These are phyloP conservation scores for Heimioporus retisporus DNA, from an alignment of 1,284 basidiomycete species.

Conservation along the genomic window DNA sequence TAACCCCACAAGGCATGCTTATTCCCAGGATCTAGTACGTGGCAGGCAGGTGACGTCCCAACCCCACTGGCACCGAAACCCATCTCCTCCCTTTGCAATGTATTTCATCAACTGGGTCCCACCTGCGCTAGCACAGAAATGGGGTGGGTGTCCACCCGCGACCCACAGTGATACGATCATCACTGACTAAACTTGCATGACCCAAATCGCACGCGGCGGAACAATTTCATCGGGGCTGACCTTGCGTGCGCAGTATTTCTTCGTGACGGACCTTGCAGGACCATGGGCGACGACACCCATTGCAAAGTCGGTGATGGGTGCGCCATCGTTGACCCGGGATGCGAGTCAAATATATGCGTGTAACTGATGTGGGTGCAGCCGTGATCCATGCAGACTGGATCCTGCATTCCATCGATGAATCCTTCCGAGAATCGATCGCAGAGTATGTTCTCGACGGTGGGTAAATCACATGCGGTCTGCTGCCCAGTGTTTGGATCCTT, in stretches of 20 bases:
- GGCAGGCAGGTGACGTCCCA: too few relatives aligned
- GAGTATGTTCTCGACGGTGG: slow-evolving; percentile 60
- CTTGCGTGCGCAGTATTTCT: slow-evolving; percentile 37
- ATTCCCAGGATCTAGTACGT: slow-evolving; percentile 39
- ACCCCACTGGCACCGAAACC: too few relatives aligned
- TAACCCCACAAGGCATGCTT: slow-evolving; percentile 10
- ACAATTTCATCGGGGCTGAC: slow-evolving; percentile 21
- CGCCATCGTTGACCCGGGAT: slow-evolving; percentile 18
- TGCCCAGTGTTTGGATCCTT: slow-evolving; percentile 11
- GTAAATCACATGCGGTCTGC: slow-evolving; percentile 9
- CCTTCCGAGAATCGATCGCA: slow-evolving; percentile 55
- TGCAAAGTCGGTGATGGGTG: slow-evolving; percentile 41
- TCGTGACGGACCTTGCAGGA: slow-evolving; percentile 38
- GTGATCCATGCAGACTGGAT: slow-evolving; percentile 60
- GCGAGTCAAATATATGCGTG: slow-evolving; percentile 17
- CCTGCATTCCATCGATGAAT: slow-evolving; percentile 48
- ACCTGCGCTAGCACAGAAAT: slow-evolving; percentile 27
- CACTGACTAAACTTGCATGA: too few relatives aligned
- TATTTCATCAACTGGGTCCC: slow-evolving; percentile 43
- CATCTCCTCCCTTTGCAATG: slow-evolving; percentile 30
- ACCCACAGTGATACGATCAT: too few relatives aligned
- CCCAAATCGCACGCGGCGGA: slow-evolving; percentile 34
- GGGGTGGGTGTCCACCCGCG: too few relatives aligned
- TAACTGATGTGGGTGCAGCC: slow-evolving; percentile 33
- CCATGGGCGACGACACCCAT: slow-evolving; percentile 38